phyloP scores from a whole-genome alignment of 371 early-diverging fungal genomes.

The Mucor circinelloides region DNA sequence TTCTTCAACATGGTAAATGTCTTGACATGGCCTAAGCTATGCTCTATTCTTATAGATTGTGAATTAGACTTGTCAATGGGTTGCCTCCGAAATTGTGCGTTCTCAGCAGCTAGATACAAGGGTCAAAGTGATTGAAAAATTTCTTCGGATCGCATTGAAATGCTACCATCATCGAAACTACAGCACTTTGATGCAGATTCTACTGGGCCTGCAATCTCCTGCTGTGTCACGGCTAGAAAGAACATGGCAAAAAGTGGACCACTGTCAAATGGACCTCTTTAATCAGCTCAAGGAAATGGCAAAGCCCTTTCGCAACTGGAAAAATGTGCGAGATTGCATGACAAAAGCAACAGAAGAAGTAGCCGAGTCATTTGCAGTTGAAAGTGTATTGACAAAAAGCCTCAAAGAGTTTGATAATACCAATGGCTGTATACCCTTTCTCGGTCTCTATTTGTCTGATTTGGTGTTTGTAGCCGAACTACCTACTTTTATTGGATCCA shows the following conservation, averaged over 20 bases:
- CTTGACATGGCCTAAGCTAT: background rate
- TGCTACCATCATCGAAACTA: slow-evolving; percentile 64
- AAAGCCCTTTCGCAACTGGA: slow-evolving; percentile 64
- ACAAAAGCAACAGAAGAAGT: slow-evolving; percentile 46
- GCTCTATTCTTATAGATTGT: background rate
- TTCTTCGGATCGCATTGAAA: slow-evolving; percentile 55
- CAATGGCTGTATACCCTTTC: slow-evolving; percentile 60
- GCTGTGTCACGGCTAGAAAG: slow-evolving; percentile 51
- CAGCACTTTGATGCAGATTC: slow-evolving; percentile 60
- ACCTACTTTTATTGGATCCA: slow-evolving; percentile 53
- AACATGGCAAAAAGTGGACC: slow-evolving; percentile 57
- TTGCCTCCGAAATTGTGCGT: slow-evolving; percentile 50
- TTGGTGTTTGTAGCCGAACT: slow-evolving; percentile 66
- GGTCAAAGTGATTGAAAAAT: slow-evolving; percentile 47
- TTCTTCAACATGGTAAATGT: slow-evolving; percentile 44
- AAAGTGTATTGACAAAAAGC: slow-evolving; percentile 39
- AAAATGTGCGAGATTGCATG: slow-evolving; percentile 58
- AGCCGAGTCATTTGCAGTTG: slow-evolving; percentile 48
- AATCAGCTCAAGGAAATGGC: slow-evolving; percentile 57
- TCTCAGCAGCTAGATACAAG: slow-evolving; percentile 35
- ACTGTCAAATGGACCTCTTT: slow-evolving; percentile 50
- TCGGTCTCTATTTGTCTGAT: slow-evolving; percentile 69
- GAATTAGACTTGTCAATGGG: slow-evolving; percentile 50
- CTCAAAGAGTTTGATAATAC: slow-evolving; percentile 7
- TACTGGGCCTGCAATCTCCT: slow-evolving; percentile 60